phyloP scores from a whole-genome alignment of 805 yeast genomes.

The Pichia californica region DNA sequence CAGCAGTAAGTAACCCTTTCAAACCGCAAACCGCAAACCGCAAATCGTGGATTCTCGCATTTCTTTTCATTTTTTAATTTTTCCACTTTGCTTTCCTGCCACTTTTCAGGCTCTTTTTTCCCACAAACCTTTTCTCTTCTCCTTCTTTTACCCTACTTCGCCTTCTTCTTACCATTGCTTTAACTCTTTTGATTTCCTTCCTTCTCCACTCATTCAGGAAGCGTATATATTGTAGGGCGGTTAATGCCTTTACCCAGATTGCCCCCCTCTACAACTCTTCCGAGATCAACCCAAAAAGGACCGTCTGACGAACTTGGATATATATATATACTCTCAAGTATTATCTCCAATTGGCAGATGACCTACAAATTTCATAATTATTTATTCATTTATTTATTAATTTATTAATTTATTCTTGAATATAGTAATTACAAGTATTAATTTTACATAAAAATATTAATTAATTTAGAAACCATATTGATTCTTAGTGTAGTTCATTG shows the following conservation, averaged over 20 bases:
- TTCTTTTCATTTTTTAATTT: not conserved
- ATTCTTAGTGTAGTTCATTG: conserved; percentile 79
- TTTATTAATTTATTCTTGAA: too few relatives aligned
- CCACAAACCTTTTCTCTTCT: not conserved
- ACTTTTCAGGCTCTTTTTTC: not conserved
- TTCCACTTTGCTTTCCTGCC: not conserved
- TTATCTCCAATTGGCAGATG: too few relatives aligned
- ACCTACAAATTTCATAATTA: too few relatives aligned
- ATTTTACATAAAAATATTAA: not conserved
- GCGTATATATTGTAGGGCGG: conserved; percentile 36
- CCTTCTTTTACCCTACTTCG: not conserved
- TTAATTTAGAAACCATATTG: conserved; percentile 32
- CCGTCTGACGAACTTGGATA: too few relatives aligned
- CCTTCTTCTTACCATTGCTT: not conserved
- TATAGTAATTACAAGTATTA: not conserved
- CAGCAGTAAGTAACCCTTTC: too few relatives aligned
- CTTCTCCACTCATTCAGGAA: conserved; percentile 29
- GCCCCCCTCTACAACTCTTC: conserved; percentile 35
- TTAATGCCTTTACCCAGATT: conserved; percentile 29
- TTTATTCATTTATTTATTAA: too few relatives aligned
- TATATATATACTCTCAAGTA: not conserved
- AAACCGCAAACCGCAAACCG: too few relatives aligned
- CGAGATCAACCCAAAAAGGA: conserved; percentile 24
- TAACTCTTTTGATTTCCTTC: conserved; percentile 9
- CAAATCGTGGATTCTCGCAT: too few relatives aligned